phyloP scores from a whole-genome alignment of 345 rosid species.

The Odontarrhena argentea region DNA sequence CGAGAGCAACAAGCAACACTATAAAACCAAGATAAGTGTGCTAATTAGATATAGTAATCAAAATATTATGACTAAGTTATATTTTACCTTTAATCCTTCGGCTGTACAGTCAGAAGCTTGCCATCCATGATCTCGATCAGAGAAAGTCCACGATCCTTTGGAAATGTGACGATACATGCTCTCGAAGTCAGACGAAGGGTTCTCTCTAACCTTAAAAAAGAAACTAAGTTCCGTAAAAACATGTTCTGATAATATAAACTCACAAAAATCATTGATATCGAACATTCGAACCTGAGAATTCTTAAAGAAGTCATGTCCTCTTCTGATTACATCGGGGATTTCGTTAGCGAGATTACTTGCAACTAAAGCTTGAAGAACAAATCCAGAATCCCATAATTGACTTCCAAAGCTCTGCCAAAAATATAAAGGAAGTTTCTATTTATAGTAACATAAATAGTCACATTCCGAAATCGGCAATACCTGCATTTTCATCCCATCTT shows the following conservation, averaged over 20 bases:
- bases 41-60: neutral
- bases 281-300: slow-evolving; percentile 60
- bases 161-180: slow-evolving; percentile 45
- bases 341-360: slow-evolving; percentile 60
- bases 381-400: slow-evolving; percentile 77
- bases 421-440: neutral
- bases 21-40: slow-evolving; percentile 29
- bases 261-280: slow-evolving; percentile 4
- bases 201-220: slow-evolving; percentile 50
- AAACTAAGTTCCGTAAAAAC: slow-evolving; percentile 7
- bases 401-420: slow-evolving; percentile 70
- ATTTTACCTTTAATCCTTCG: slow-evolving; percentile 41
- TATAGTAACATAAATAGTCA: neutral
- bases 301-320: slow-evolving; percentile 76
- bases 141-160: slow-evolving; percentile 46
- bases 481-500: slow-evolving; percentile 97
- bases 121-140: slow-evolving; percentile 46
- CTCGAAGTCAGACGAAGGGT: slow-evolving; percentile 48
- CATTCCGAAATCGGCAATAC: slow-evolving; percentile 17
- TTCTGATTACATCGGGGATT: slow-evolving; percentile 57
- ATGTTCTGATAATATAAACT: neutral
- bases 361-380: slow-evolving; percentile 75
- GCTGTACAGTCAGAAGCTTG: slow-evolving; percentile 47
- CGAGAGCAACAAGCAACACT: slow-evolving; percentile 70
- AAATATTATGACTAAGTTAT: neutral